phyloP scores from a whole-genome alignment of 2,329 filamentous ascomycete genomes.

The Diaporthe sp. region DNA sequence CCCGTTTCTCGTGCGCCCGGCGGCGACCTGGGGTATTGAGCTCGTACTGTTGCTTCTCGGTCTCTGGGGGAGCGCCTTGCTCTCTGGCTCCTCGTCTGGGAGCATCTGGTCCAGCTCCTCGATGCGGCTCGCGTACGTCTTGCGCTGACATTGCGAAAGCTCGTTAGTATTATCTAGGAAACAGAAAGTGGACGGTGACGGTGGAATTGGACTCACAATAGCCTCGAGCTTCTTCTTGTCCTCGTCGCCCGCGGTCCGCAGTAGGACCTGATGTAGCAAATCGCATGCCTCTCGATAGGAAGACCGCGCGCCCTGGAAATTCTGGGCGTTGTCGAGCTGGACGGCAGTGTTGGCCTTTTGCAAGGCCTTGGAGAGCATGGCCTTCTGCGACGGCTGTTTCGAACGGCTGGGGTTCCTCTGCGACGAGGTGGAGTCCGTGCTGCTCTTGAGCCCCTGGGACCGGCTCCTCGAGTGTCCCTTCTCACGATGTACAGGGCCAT shows the following conservation, averaged over 20 bases:
- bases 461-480: conserved; percentile 58
- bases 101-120: conserved; percentile 83
- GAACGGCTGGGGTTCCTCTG: conserved; percentile 41
- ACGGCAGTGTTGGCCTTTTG: conserved; percentile 97
- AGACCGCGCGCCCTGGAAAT: conserved; percentile 89
- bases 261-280: conserved; percentile 87
- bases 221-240: conserved; percentile 92
- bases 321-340: conserved; percentile 93
- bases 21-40: conserved; percentile 51
- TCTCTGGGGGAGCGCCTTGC: conserved; percentile 80
- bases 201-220: conserved; percentile 73
- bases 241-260: conserved; percentile 84
- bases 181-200: too few species aligned
- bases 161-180: neutral
- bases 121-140: conserved; percentile 91
- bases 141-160: conserved; percentile 66
- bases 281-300: conserved; percentile 93
- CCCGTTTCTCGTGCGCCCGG: conserved; percentile 42
- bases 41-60: conserved; percentile 64
- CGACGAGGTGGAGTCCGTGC: conserved; percentile 52
- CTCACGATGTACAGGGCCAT: conserved; percentile 40
- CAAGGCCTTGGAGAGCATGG: conserved; percentile 94
- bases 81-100: conserved; percentile 63
- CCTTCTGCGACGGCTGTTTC: conserved; percentile 81
- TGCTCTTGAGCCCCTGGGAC: conserved; percentile 56